Base-by-base conservation (phyloP, 148 eudicot genomes). In the Arctostaphylos glauca region DNA sequence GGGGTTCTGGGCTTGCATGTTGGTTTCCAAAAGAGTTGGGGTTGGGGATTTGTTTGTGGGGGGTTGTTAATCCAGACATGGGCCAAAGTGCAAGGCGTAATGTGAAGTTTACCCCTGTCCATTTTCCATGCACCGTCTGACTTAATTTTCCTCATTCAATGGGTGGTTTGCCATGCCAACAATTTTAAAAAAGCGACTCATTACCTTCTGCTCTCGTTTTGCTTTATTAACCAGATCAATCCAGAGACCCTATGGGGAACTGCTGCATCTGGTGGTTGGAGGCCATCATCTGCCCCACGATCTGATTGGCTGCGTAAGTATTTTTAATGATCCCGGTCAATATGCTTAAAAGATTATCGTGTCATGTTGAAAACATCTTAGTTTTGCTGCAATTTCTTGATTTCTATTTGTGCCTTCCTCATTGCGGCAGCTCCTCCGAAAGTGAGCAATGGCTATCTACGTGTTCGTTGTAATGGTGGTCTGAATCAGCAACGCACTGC, bases 381-480 rank as follows among this genome's bases (percentile, higher is more conserved):
- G 16, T 47, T 73, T n/a, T 75, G n/a, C 6, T 64, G 70, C 38
- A 66, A 50, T 10, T 79, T 72, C 13, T 77, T 82, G 46, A 74
- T 68, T 2, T 54, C 59, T 62, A 44, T 46, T 60, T 62, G 74
- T 5, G 16, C 19, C 71, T n/a, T 85, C 38, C 58, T 76, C 53
- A n/a, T 43, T 81, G 55, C 79, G 90, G 88, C 94, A 96, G 99
- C 93, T 70, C 99, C 99, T 76, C 87, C 95, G 55, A 81, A 72
- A 79, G 87, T 89, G 78, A 92, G 88, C 72, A 96, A 96, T 90
- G 98, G 99, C 31, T 96, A 93, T 85, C 84, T 96, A 59, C 93
- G 94, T 73, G 98, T 96, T 85, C 95, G 95, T 82, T 94, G 98
- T 84, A 96, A 92, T 78, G 99, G 99, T 70, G 99, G 98, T 82